Evolutionary conservation across 257 asterid species (phyloP), one percentile per base, ranked within the genome.

Genomic region (Lycium ferocissimum): DNA sequence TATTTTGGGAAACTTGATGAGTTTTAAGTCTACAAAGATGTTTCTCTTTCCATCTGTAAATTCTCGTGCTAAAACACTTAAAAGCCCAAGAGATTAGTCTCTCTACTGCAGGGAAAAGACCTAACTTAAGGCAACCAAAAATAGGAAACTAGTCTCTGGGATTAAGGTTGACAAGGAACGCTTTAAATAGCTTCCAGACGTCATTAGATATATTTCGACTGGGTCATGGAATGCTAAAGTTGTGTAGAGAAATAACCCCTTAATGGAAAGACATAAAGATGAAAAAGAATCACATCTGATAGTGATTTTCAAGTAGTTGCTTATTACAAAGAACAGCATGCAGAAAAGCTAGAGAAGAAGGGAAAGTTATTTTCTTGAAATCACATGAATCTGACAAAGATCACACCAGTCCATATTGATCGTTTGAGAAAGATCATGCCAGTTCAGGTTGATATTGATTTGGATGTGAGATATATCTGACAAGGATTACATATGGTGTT

Each of bases 271-370:
- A 45, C 9, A 35, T 70, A 4, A 70, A 40, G 80, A 45, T 40
- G 58, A 72, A 72, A 72, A 72, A 10, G 58, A 72, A 45, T n/a
- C 22, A 22, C 2, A 1, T 0, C 43, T 76, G 15, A 75, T 49
- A 22, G 81, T 76, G 62, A 14, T 62, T 20, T 51, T 75, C 51
- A 49, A 45, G 62, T 76, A 51, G 45, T 26, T 51, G 61, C 59
- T 75, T 49, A 76, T 13, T 22, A 51, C 18, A 22, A 76, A 45
- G 45, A 51, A 51, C n/a, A 49, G 12, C 18, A 51, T 76, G 81
- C 63, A 22, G 63, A 76, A 76, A 76, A 13, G 22, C 81, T 51
- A 76, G 40, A 6, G 81, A 75, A 75, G 43, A 49, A 20, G 47
- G 63, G 62, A 51, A 49, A 40, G 59, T 26, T 12, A 75, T 13